Conservation (phyloP, 345 rosid species). For the Fremontodendron californicum region DNA sequence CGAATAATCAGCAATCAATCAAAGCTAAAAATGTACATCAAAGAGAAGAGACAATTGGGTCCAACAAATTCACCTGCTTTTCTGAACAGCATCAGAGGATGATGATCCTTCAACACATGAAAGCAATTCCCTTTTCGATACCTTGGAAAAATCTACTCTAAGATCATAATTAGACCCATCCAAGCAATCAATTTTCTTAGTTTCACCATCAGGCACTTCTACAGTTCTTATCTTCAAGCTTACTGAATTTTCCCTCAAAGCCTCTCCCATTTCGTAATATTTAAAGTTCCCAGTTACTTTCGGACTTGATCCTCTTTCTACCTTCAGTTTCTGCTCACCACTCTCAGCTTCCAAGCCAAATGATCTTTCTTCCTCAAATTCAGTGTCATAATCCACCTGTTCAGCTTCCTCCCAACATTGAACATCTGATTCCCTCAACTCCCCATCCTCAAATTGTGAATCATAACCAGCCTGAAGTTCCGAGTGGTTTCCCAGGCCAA, state of each 20-base stretch:
- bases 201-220: slow-evolving; percentile 25
- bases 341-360: too few relatives aligned
- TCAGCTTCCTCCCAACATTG: slow-evolving; percentile 41
- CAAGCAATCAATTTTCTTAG: slow-evolving; percentile 28
- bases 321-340: slow-evolving; percentile 28
- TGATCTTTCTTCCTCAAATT: too few relatives aligned
- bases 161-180: slow-evolving; percentile 21
- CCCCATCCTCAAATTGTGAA: slow-evolving; percentile 62
- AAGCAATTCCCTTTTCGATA: too few relatives aligned
- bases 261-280: slow-evolving; percentile 14
- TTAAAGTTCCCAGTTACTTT: slow-evolving; percentile 9
- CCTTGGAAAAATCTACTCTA: slow-evolving; percentile 19
- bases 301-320: slow-evolving; percentile 21
- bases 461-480: slow-evolving; percentile 49
- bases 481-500: slow-evolving; percentile 6
- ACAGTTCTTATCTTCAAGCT: slow-evolving; percentile 7
- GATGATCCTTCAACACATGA: too few relatives aligned
- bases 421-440: slow-evolving; percentile 43
- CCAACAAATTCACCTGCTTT: slow-evolving; percentile 9
- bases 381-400: too few relatives aligned
- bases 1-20: slow-evolving; percentile 8
- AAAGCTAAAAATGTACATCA: background rate
- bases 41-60: background rate
- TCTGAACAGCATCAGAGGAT: too few relatives aligned
- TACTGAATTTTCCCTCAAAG: slow-evolving; percentile 20